Conservation (phyloP, 2,329 filamentous ascomycete genomes). For the Monosporascus ibericus region DNA sequence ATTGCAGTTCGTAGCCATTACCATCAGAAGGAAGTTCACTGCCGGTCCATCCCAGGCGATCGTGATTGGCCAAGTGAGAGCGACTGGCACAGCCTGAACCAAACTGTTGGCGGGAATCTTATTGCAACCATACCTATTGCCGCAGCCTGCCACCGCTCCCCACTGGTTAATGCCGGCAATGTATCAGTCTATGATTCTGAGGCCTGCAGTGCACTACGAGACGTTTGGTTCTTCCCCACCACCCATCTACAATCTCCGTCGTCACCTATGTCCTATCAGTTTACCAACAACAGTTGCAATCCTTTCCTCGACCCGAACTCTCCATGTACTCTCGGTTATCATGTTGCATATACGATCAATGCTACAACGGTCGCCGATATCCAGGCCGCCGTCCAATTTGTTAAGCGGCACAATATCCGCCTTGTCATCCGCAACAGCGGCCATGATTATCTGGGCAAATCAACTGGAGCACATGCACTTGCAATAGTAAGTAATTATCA, state of each 20-base stretch:
- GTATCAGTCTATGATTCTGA: conserved; percentile 34
- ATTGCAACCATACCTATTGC: too few relatives aligned
- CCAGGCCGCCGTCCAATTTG: conserved; percentile 22
- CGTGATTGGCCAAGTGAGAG: too few relatives aligned
- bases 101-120: too few relatives aligned
- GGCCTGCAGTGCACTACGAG: conserved; percentile 6
- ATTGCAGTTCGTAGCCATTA: too few relatives aligned
- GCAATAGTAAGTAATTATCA: too few relatives aligned
- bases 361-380: conserved; percentile 9
- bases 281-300: conserved; percentile 23
- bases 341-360: conserved; percentile 23
- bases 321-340: conserved; percentile 33
- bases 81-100: too few relatives aligned
- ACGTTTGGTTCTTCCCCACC: conserved; percentile 8
- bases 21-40: too few relatives aligned
- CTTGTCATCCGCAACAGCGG: conserved; percentile 37
- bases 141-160: too few relatives aligned
- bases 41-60: too few relatives aligned
- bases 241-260: conserved; percentile 6
- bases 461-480: conserved; percentile 14
- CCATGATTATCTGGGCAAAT: conserved; percentile 29
- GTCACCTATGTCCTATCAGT: conserved; percentile 19
- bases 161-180: too few relatives aligned
- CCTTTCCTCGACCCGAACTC: conserved; percentile 35
- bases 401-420: conserved; percentile 28